phyloP scores from a whole-genome alignment of 805 yeast genomes.

The Starmerella vaccinii region DNA sequence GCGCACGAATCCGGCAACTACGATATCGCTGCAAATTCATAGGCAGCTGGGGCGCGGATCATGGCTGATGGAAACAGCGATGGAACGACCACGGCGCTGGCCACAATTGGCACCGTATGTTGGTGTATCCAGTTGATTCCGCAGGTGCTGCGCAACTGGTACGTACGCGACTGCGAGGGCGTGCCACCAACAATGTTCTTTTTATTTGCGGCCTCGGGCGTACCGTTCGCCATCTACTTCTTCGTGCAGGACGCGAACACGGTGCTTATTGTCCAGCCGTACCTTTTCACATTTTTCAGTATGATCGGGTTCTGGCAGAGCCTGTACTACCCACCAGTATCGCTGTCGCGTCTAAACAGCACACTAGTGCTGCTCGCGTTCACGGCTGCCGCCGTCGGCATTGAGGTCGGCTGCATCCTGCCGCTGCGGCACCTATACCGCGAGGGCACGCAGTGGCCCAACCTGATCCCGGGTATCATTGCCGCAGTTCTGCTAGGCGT shows the following conservation, averaged over 20 bases:
- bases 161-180: slow-evolving; percentile 71
- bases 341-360: slow-evolving; percentile 29
- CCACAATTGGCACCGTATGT: slow-evolving; percentile 77
- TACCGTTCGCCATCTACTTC: slow-evolving; percentile 82
- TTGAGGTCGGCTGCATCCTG: slow-evolving; percentile 61
- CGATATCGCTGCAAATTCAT: no score
- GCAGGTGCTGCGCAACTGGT: slow-evolving; percentile 66
- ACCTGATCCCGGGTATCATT: slow-evolving; percentile 63
- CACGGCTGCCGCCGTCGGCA: slow-evolving; percentile 41
- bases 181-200: slow-evolving; percentile 82
- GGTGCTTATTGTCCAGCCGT: slow-evolving; percentile 81
- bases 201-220: slow-evolving; percentile 68
- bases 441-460: slow-evolving; percentile 60
- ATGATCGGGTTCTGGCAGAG: slow-evolving; percentile 57
- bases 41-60: no score
- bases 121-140: slow-evolving; percentile 93
- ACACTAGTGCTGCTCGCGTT: slow-evolving; percentile 33
- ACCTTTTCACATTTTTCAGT: slow-evolving; percentile 63
- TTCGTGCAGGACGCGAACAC: slow-evolving; percentile 57
- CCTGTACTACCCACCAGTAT: slow-evolving; percentile 63
- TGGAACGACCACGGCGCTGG: slow-evolving; percentile 39
- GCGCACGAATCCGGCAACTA: no score
- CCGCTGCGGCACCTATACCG: slow-evolving; percentile 50
- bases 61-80: slow-evolving; percentile 1
- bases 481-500: slow-evolving; percentile 66